Percentiles rank a stretch among this genome's conserved stretches.
phyloP scores from a whole-genome alignment of 2,329 filamentous ascomycete genomes.

The Hyphodiscus sp. region DNA sequence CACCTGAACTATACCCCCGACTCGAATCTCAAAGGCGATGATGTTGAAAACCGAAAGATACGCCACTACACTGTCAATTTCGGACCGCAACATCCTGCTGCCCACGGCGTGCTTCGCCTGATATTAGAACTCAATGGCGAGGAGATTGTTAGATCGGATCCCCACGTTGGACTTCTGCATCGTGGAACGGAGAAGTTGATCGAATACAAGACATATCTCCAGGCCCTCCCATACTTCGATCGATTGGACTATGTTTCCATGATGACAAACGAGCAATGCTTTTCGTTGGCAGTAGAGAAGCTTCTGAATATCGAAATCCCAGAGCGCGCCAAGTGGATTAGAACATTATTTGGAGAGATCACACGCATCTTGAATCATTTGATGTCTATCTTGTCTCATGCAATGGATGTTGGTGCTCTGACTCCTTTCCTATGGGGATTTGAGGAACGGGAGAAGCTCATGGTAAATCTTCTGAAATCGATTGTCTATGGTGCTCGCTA shows the following conservation, averaged over 20 bases:
- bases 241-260: slow-evolving; percentile 98
- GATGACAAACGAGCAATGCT: slow-evolving; percentile 99
- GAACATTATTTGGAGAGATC: slow-evolving; percentile 91
- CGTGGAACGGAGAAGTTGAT: slow-evolving; percentile 98
- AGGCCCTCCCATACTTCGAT: slow-evolving; percentile 97
- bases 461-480: slow-evolving; percentile 57
- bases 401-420: slow-evolving; percentile 97
- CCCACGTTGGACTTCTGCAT: slow-evolving; percentile 93
- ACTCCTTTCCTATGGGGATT: slow-evolving; percentile 99
- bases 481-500: slow-evolving; percentile 7
- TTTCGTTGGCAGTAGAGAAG: slow-evolving; percentile 93
- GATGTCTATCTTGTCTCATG: slow-evolving; percentile 95
- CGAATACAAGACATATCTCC: slow-evolving; percentile 99
- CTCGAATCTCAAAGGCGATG: slow-evolving; percentile 36
- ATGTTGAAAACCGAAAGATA: slow-evolving; percentile 68
- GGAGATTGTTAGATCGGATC: slow-evolving; percentile 93
- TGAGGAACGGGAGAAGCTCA: slow-evolving; percentile 98
- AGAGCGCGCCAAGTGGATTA: slow-evolving; percentile 91
- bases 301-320: slow-evolving; percentile 95
- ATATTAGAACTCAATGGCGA: slow-evolving; percentile 98
- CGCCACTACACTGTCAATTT: slow-evolving; percentile 99
- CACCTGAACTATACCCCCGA: slow-evolving; percentile 27
- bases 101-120: slow-evolving; percentile 93
- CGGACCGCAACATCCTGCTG: slow-evolving; percentile 95
- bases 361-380: slow-evolving; percentile 93